Conservation (phyloP, 495 filamentous ascomycete species). For the Bryoglossum gracile region DNA sequence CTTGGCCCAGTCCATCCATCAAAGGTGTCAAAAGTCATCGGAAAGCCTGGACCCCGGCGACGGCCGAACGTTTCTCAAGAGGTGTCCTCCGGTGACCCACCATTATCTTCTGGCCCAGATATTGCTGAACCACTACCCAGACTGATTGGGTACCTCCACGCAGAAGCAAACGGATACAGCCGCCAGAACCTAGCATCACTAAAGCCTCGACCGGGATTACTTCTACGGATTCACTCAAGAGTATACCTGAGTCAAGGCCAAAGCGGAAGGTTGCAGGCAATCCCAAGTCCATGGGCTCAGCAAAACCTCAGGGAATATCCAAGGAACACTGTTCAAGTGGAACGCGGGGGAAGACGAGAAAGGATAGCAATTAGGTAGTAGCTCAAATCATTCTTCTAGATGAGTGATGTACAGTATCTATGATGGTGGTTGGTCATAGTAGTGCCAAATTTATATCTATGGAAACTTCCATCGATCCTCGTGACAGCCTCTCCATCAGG, state of each 20-base stretch:
- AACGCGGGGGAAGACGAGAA: slow-evolving; percentile 1
- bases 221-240: slow-evolving; percentile 2
- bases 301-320: slow-evolving; percentile 4
- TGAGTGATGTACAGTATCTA: slow-evolving; percentile 2
- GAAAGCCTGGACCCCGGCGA: slow-evolving; percentile 8
- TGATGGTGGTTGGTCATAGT: background rate
- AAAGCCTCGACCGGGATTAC: background rate
- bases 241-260: background rate
- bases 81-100: slow-evolving; percentile 8
- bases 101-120: background rate
- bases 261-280: slow-evolving; percentile 1
- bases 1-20: slow-evolving; percentile 20
- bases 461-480: background rate
- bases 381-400: slow-evolving; percentile 1
- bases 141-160: slow-evolving; percentile 1
- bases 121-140: slow-evolving; percentile 2
- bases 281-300: background rate
- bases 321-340: background rate
- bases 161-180: slow-evolving; percentile 12
- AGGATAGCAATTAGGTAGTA: slow-evolving; percentile 1
- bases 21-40: slow-evolving; percentile 20
- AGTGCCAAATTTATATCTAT: background rate
- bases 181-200: background rate
- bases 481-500: background rate
- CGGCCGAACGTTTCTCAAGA: slow-evolving; percentile 7